These are phyloP conservation scores for Rhododendron molle DNA, from an alignment of 148 eudicot species.

Conservation along the genomic window DNA sequence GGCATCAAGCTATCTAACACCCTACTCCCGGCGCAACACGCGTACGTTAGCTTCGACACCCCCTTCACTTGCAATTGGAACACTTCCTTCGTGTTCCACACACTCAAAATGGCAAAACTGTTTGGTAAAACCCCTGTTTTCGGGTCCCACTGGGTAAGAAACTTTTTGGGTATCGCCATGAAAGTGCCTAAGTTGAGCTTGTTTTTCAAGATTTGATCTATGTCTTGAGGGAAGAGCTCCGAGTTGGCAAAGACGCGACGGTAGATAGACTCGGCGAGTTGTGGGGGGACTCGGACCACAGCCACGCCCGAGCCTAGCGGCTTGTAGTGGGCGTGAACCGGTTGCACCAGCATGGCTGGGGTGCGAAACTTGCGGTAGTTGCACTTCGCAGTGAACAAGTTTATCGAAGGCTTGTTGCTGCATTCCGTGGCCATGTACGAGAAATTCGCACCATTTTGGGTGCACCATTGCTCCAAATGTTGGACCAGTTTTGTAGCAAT, in stretches of 20 bases:
- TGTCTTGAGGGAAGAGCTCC: constrained; percentile 70
- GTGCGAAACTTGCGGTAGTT: constrained; percentile 52
- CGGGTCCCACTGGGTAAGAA: constrained; percentile 44
- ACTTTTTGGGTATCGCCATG: constrained; percentile 55
- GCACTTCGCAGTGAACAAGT: constrained; percentile 62
- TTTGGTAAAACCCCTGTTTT: constrained; percentile 39
- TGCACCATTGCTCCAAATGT: constrained; percentile 65
- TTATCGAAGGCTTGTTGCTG: constrained; percentile 62
- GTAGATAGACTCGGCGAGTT: constrained; percentile 40
- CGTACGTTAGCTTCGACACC: constrained; percentile 48
- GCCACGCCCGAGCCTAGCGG: constrained; percentile 38
- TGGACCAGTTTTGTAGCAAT: constrained; percentile 54
- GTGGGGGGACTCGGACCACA: constrained; percentile 38
- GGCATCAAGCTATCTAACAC: constrained; percentile 65
- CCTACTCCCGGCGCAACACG: constrained; percentile 54
- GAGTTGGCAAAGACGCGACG: constrained; percentile 33
- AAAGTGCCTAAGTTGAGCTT: constrained; percentile 70
- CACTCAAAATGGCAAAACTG: constrained; percentile 67
- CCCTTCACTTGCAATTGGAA: constrained; percentile 74
- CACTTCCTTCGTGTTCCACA: constrained; percentile 87
- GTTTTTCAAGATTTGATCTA: constrained; percentile 43
- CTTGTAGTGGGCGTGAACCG: constrained; percentile 66
- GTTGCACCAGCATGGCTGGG: constrained; percentile 64
- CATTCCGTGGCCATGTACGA: constrained; percentile 89
- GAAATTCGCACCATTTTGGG: constrained; percentile 53